These are phyloP conservation scores for Oryza glumipatula DNA, from an alignment of 176 grass and related monocot species.

Conservation along the genomic window DNA sequence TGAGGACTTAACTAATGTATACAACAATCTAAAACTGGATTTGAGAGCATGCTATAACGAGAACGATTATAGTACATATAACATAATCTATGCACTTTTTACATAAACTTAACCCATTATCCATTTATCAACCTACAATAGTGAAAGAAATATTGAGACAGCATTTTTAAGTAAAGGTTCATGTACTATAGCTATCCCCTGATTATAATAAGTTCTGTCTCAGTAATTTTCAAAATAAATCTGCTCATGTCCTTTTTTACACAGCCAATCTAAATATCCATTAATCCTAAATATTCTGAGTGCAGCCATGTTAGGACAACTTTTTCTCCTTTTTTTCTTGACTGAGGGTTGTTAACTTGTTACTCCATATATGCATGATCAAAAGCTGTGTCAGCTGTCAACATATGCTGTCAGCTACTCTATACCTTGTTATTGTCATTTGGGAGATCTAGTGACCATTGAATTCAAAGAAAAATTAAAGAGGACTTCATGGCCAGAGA, in stretches of 20 bases:
- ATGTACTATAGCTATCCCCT: no score
- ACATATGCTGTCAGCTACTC: conserved; percentile 4
- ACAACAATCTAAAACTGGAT: not conserved
- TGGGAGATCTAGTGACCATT: not conserved
- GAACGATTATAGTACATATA: not conserved
- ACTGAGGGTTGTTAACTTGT: not conserved
- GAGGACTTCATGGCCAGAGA: conserved; percentile 27
- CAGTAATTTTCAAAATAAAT: no score
- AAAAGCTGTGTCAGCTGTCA: not conserved
- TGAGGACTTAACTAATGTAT: not conserved
- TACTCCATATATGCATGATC: conserved; percentile 11
- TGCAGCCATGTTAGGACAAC: not conserved
- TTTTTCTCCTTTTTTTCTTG: not conserved
- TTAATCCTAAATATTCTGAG: not conserved
- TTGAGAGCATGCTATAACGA: not conserved
- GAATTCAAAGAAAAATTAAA: not conserved
- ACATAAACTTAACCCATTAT: no score
- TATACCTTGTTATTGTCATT: not conserved
- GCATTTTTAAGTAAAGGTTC: no score
- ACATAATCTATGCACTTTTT: conserved; percentile 6
- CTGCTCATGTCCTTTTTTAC: no score
- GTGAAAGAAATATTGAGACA: no score
- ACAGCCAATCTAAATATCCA: no score
- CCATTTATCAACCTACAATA: no score
- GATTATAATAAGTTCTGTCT: no score